These are phyloP conservation scores for Sarcocystis neurona DNA, from an alignment of 169 alveolate genomes.

Conservation along the genomic window DNA sequence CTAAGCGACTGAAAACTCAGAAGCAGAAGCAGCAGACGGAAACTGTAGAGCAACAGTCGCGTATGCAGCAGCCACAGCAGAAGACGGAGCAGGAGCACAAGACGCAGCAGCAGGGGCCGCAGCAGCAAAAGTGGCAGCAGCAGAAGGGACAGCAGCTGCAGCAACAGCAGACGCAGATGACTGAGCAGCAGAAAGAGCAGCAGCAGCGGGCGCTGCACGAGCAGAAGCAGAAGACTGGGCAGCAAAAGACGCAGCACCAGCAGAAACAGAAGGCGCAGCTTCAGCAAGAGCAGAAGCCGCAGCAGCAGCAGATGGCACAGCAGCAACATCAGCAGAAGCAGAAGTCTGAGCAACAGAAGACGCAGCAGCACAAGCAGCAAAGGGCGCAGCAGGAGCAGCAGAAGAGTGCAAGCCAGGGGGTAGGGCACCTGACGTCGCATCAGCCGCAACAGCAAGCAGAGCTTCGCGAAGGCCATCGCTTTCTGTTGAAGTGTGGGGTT, in stretches of 20 bases:
- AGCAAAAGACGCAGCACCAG: neutral
- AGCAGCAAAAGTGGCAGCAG: neutral
- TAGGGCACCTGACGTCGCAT: neutral
- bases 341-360: conserved; percentile 11
- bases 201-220: conserved; percentile 29
- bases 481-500: conserved; percentile 9
- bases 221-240: neutral
- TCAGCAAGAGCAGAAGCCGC: neutral
- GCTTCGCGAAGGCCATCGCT: neutral
- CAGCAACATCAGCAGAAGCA: neutral
- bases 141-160: neutral
- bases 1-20: too few relatives aligned
- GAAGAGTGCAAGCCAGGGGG: neutral
- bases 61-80: too few relatives aligned
- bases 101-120: too few relatives aligned
- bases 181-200: neutral
- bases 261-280: neutral
- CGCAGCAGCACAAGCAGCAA: neutral
- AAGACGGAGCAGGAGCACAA: too few relatives aligned
- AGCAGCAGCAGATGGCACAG: conserved; percentile 19
- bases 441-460: neutral
- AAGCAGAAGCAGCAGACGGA: too few relatives aligned
- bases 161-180: conserved; percentile 13
- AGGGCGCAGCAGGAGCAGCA: neutral
- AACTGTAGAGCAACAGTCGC: too few relatives aligned